Evolutionary conservation across 2,329 filamentous ascomycete species (phyloP), one percentile per base, ranked within the genome.

Genomic region (Aspergillus intermedius): DNA sequence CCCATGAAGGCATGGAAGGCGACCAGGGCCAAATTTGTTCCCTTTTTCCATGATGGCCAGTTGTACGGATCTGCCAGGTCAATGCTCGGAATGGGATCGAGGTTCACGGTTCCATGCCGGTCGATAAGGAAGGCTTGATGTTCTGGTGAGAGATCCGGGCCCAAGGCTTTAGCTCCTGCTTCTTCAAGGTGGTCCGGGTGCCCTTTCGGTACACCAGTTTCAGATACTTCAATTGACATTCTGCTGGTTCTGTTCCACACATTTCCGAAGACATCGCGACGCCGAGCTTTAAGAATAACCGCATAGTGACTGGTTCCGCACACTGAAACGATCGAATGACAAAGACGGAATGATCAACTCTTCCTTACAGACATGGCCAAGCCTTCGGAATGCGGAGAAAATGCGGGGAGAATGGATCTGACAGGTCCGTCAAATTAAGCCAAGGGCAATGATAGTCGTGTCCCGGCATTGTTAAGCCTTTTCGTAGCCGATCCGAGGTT

Each of bases 1-100:
- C 73, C 71, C 75, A 81, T 81, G 62, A 75, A 75, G 23, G 77
- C 76, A 48, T 82, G 77, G 56, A 80, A 78, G 0, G 77, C 75
- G 13, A 83, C 77, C 8, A 81, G 70, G 9, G 73, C 48, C 0
- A 83, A 64, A 49, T 81, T 80, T 47, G 67, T 49, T 1, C 69
- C 60, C 60, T 60, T 60, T 59, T 76, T 78, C 71, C 75, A 76
- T 22, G 56, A 59, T 2, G 76, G 70, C 77, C 77, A 81, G 51
- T 81, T 81, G 59, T 77, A 79, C 0, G 78, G 78, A 57, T 81
- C 77, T 2, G 73, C 74, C 47, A 74, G 71, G 32, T 70, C 70
- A 55, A 71, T 70, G 28, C 69, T 69, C 1, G 78, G 78, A 12
- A 81, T 60, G 1, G 78, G 78, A 43, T 79, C 75, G 3, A 81